Percentiles rank a stretch among this genome's conserved stretches.
phyloP scores from a whole-genome alignment of 2,329 filamentous ascomycete genomes.

The Trichophyton mentagrophytes region DNA sequence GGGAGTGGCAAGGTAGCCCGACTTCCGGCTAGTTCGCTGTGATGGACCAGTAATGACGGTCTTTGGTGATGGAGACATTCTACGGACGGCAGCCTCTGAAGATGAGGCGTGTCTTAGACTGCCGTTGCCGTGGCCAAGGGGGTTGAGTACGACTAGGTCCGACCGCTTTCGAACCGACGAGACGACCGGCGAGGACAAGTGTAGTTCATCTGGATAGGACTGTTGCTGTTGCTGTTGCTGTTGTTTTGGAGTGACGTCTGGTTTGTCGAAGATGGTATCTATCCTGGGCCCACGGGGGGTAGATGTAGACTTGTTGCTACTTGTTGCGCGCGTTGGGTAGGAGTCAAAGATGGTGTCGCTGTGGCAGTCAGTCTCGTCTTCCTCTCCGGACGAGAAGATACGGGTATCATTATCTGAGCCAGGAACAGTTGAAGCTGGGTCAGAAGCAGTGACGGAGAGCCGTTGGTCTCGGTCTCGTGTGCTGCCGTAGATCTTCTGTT shows the following conservation, averaged over 20 bases:
- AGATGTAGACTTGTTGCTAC: conserved; percentile 38
- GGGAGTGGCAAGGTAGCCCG: background rate
- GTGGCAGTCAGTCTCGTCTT: conserved; percentile 48
- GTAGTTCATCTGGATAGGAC: background rate
- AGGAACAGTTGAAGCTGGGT: conserved; percentile 46
- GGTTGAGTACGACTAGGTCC: background rate
- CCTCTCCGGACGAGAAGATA: conserved; percentile 44
- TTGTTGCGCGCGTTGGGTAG: conserved; percentile 46
- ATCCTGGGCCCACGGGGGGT: conserved; percentile 45
- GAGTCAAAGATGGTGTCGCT: conserved; percentile 53
- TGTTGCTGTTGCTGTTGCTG: no score
- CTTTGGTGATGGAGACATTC: background rate
- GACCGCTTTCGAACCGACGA: background rate
- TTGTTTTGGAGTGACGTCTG: background rate
- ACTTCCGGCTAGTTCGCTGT: background rate
- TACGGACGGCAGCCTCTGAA: background rate
- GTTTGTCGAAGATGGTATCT: conserved; percentile 48
- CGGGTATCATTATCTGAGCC: conserved; percentile 50
- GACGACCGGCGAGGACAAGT: background rate
- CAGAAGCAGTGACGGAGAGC: conserved; percentile 45
- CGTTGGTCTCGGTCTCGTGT: conserved; percentile 30
- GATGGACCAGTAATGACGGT: background rate
- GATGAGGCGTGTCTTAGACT: background rate
- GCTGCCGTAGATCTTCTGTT: background rate
- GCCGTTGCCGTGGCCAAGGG: background rate